Conservation (phyloP, 345 rosid species). For the Camelina laxa region DNA sequence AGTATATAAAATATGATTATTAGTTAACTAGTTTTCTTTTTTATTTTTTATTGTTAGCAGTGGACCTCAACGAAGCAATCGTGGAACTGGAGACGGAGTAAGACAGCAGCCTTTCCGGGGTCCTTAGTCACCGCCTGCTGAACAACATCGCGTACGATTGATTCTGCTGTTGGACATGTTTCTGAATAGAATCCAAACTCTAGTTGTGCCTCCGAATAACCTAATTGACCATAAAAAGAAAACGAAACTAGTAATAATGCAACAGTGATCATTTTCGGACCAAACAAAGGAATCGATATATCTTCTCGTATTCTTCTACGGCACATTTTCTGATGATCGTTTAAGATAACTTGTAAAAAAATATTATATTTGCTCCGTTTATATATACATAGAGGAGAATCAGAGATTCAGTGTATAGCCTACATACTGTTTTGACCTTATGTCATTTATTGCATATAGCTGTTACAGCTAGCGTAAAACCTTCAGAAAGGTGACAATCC, state of each 20-base stretch:
- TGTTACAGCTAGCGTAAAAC: slow-evolving; percentile 42
- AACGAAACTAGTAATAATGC: slow-evolving; percentile 27
- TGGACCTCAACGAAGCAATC: slow-evolving; percentile 71
- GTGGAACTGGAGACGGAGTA: slow-evolving; percentile 71
- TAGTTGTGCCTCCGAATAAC: slow-evolving; percentile 48
- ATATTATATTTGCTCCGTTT: neutral
- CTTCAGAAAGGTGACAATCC: slow-evolving; percentile 30
- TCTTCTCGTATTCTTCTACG: slow-evolving; percentile 12
- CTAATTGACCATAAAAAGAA: neutral
- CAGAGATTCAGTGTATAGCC: neutral
- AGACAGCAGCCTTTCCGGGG: slow-evolving; percentile 51
- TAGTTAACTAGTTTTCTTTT: neutral
- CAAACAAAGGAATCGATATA: neutral
- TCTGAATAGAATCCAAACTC: slow-evolving; percentile 57
- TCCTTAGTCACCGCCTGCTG: slow-evolving; percentile 40
- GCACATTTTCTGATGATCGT: slow-evolving; percentile 22
- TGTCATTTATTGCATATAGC: slow-evolving; percentile 39
- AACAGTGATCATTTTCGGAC: slow-evolving; percentile 23
- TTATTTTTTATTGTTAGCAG: neutral
- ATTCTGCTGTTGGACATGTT: slow-evolving; percentile 60
- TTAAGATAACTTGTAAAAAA: neutral
- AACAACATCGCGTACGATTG: slow-evolving; percentile 47
- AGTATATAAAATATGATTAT: neutral
- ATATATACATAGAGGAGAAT: slow-evolving; percentile 22
- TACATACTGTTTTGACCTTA: slow-evolving; percentile 26